A percentile compares a stretch with the other conserved stretches of the same genome.
phyloP scores from a whole-genome alignment of 202 grass and related monocot genomes.

The Panicum virgatum region DNA sequence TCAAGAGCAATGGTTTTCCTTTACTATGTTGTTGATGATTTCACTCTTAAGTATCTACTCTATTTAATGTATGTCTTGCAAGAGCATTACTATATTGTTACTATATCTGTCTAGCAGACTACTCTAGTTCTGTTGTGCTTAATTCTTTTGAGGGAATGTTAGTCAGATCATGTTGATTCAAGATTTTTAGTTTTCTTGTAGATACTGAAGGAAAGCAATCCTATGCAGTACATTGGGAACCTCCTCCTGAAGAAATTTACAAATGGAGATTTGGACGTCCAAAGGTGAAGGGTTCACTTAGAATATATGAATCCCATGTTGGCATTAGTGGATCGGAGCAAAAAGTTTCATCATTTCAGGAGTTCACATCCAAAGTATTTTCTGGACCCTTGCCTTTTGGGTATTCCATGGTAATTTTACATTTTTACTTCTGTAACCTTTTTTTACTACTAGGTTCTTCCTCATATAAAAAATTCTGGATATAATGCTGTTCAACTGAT shows the following conservation, averaged over 20 bases:
- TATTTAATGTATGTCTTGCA: background rate
- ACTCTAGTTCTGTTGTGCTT: background rate
- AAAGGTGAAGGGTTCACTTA: conserved; percentile 77
- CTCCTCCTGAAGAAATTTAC: conserved; percentile 80
- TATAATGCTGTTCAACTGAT: conserved; percentile 93
- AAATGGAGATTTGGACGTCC: conserved; percentile 76
- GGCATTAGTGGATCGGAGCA: conserved; percentile 85
- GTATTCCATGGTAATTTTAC: conserved; percentile 16
- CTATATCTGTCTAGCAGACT: background rate
- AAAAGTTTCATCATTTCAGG: conserved; percentile 82
- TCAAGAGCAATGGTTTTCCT: background rate
- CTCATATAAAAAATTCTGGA: conserved; percentile 81
- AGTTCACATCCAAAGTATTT: conserved; percentile 85
- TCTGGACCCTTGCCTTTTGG: conserved; percentile 7
- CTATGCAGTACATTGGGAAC: conserved; percentile 93
- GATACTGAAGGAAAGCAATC: conserved; percentile 73
- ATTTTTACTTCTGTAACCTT: conserved; percentile 32
- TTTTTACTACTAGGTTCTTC: conserved; percentile 65
- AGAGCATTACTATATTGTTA: conserved; percentile 22
- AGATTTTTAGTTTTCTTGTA: conserved; percentile 24
- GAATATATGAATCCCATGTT: conserved; percentile 96
- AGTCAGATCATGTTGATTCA: conserved; percentile 18
- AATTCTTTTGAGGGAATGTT: background rate
- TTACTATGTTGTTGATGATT: background rate
- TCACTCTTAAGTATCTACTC: background rate